Evolutionary conservation across 179 eudicot species (phyloP), one percentile per base, ranked within the genome.

Genomic region (Heliamphora pulchella): DNA sequence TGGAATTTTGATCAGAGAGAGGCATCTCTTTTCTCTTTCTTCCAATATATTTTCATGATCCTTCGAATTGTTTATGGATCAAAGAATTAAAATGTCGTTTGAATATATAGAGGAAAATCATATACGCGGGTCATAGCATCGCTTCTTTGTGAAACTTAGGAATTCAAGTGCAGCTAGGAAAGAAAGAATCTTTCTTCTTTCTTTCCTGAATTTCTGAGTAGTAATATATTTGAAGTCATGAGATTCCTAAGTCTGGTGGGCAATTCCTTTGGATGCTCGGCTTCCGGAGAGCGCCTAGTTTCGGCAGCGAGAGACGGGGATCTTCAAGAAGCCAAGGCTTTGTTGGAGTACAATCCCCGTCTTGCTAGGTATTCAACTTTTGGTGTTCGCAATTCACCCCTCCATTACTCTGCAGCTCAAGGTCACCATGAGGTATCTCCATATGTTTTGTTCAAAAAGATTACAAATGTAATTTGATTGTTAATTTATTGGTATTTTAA

Each of bases 271-370:
- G 98, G 98, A 22, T 95, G 98, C 75, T 92, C 98, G 61, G 97
- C 97, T 7, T 91, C 97, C 3, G 98, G 98, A 31, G 98, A 95
- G 77, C 91, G 98, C 20, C 76, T 95, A 44, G 98, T 95, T 63
- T 93, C 98, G 1, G 98, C 98, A 3, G 98, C 98, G 2, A 91
- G 98, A 85, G 98, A 95, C 84, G 98, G 98, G 8, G 98, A 95
- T 84, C 81, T 95, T 74, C 98, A 93, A 85, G 98, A 95, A 91
- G 98, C 98, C 17, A 93, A 87, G 84, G 98, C 95, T 47, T 89
- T 95, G 31, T 77, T 92, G 80, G 97, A 95, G 74, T 92, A 91
- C 72, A 93, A 95, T 86, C 98, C 98, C 61, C 95, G 98, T 59
- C 90, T 95, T 48, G 96, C 90, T 0, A 80, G 95, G 79, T 95